Evolutionary conservation across 2,329 filamentous ascomycete genomes (phyloP), one percentile per base, ranked within the genome.

Genomic region (Colletotrichum sp.): DNA sequence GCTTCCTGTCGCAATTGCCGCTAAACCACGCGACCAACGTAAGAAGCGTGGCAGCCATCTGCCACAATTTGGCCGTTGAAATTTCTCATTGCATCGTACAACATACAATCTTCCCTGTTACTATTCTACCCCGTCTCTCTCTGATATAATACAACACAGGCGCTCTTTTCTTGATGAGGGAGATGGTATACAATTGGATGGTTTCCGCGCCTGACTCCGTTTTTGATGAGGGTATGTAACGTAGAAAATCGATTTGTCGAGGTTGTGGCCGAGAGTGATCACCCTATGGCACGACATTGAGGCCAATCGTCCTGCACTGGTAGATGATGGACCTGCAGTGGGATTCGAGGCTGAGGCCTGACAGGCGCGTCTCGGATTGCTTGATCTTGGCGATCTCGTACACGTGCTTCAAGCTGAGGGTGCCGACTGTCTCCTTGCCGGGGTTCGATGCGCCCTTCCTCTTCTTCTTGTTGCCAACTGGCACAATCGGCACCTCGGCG

Each of bases 321-420:
- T 88, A 93, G 79, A 96, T 95, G 76, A 96, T 88, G 71, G 92
- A 92, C 85, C 90, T 93, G 86, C 94, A 95, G 32, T 96, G 82
- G 1, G 93, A 93, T 83, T 95, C 89, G 69, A 96, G 85, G 64
- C 91, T 90, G 80, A 95, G 83, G 3, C 94, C 94, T 3, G 94
- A 95, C 77, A 96, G 85, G 74, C 95, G 90, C 77, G 93, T 87
- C 85, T 97, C 95, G 69, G 90, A 88, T 79, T 95, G 94, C 90
- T 99, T 99, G 82, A 99, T 98, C 89, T 95, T 96, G 79, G 97
- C 97, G 85, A 99, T 99, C 87, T 99, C 96, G 86, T 96, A 99
- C 26, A 99, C 89, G 86, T 99, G 97, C 89, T 99, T 99, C 82
- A 99, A 87, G 81, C 94, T 97, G 72, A 99, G 90, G 5, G 92